Percentiles rank a stretch among this genome's conserved stretches.
Conservation (phyloP, 352 stramenopile species). For the Pythium pectinolyticum region DNA sequence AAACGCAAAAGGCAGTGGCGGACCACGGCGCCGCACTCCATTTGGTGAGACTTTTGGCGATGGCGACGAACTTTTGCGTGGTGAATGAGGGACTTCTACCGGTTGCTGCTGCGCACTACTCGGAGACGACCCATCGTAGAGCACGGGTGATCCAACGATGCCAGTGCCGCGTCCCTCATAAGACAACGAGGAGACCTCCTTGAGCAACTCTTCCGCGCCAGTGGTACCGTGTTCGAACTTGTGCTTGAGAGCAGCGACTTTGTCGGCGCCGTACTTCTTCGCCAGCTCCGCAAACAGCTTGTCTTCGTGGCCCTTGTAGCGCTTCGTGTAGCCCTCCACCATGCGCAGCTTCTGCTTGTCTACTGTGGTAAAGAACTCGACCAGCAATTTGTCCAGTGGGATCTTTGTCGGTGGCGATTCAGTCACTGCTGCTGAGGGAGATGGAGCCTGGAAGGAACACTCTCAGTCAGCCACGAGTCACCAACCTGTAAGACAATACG, state of each 20-base stretch:
- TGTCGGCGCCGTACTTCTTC: slow-evolving; percentile 57
- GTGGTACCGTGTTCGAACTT: slow-evolving; percentile 19
- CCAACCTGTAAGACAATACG: no score
- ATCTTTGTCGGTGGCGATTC: background rate
- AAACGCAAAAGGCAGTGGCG: slow-evolving; percentile 22
- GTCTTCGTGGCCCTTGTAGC: slow-evolving; percentile 69
- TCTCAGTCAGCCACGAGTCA: no score
- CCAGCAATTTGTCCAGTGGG: slow-evolving; percentile 49
- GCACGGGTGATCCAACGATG: slow-evolving; percentile 1
- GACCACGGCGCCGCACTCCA: background rate
- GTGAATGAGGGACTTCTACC: background rate
- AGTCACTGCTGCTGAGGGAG: background rate
- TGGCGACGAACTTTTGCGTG: background rate
- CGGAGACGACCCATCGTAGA: no score
- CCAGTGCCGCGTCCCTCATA: background rate
- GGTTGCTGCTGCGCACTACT: no score
- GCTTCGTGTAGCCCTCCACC: slow-evolving; percentile 61
- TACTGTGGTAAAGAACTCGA: slow-evolving; percentile 62
- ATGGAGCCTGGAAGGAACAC: background rate
- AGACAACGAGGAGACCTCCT: no score
- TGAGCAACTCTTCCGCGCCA: no score
- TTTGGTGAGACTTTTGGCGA: slow-evolving; percentile 19
- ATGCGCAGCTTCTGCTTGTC: slow-evolving; percentile 64
- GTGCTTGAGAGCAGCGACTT: slow-evolving; percentile 41
- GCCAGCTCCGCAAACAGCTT: slow-evolving; percentile 65